Conservation (phyloP, 2,329 filamentous ascomycete genomes). For the Botryotinia narcissicola region DNA sequence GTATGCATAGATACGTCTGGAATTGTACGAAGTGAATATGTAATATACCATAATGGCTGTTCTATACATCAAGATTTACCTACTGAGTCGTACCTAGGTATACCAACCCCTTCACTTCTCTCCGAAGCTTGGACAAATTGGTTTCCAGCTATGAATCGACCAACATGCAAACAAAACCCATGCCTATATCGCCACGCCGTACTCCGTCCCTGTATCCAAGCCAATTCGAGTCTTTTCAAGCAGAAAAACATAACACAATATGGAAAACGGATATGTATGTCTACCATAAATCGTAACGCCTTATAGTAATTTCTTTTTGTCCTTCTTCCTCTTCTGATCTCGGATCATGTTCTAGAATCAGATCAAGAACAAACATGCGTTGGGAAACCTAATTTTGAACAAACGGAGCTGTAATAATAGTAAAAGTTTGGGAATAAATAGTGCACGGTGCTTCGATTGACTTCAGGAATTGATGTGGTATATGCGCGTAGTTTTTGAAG, state of each 20-base stretch:
- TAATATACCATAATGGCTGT: not conserved
- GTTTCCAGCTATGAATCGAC: not conserved
- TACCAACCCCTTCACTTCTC: not conserved
- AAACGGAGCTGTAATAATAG: not conserved
- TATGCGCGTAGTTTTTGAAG: not conserved
- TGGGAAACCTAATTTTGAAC: not conserved
- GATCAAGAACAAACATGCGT: not conserved
- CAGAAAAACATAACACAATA: not conserved
- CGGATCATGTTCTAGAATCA: not conserved
- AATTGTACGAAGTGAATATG: not conserved
- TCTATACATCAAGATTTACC: not conserved
- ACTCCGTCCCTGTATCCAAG: slow-evolving; percentile 1
- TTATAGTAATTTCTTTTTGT: not conserved
- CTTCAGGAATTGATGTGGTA: not conserved
- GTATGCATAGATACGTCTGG: not conserved
- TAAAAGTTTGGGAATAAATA: not conserved
- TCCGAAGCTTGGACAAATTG: not conserved
- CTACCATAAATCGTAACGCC: not conserved
- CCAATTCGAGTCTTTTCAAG: not conserved
- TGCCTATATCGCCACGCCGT: slow-evolving; percentile 2
- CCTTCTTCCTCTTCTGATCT: not conserved
- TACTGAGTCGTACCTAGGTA: not conserved
- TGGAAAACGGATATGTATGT: not conserved
- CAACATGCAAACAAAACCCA: not conserved
- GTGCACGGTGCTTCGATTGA: not conserved